A percentile compares a stretch with the other conserved stretches of the same genome.
These are phyloP conservation scores for Boletellus emodensis DNA, from an alignment of 768 basidiomycete genomes.

Conservation along the genomic window DNA sequence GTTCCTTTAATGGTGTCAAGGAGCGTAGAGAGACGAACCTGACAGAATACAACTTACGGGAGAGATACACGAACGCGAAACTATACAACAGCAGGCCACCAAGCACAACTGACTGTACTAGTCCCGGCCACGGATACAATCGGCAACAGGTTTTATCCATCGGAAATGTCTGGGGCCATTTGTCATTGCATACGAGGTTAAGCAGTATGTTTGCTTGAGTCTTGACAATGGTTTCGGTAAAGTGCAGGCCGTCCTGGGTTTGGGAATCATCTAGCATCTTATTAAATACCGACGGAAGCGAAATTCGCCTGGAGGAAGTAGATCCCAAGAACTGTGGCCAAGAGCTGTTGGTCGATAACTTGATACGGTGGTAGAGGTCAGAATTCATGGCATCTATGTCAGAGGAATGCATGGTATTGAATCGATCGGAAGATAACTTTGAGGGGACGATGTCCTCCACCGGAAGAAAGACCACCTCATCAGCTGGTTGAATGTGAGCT, in stretches of 20 bases:
- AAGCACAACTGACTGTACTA: constrained; percentile 54
- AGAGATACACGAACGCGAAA: constrained; percentile 43
- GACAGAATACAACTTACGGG: constrained; percentile 17
- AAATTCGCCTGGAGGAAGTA: constrained; percentile 35
- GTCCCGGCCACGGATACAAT: constrained; percentile 63
- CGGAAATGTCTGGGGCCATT: constrained; percentile 56
- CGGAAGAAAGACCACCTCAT: constrained; percentile 74
- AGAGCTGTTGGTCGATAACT: constrained; percentile 30
- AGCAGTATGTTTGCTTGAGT: constrained; percentile 75
- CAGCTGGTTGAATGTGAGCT: constrained; percentile 47
- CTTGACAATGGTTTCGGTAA: constrained; percentile 54
- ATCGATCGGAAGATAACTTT: constrained; percentile 62
- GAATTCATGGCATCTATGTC: constrained; percentile 93
- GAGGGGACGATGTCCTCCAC: constrained; percentile 66
- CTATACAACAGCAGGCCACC: constrained; percentile 45
- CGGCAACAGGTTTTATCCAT: constrained; percentile 80
- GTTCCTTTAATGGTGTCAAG: constrained; percentile 16
- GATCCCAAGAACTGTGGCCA: constrained; percentile 28
- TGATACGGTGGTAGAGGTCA: constrained; percentile 68
- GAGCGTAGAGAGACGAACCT: constrained; percentile 6
- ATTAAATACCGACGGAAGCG: constrained; percentile 79
- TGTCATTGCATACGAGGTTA: constrained; percentile 78
- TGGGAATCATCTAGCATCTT: constrained; percentile 65
- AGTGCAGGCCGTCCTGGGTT: constrained; percentile 86
- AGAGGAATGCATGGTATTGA: constrained; percentile 62